phyloP scores from a whole-genome alignment of 2,329 filamentous ascomycete genomes.

The Fusarium floridanum region DNA sequence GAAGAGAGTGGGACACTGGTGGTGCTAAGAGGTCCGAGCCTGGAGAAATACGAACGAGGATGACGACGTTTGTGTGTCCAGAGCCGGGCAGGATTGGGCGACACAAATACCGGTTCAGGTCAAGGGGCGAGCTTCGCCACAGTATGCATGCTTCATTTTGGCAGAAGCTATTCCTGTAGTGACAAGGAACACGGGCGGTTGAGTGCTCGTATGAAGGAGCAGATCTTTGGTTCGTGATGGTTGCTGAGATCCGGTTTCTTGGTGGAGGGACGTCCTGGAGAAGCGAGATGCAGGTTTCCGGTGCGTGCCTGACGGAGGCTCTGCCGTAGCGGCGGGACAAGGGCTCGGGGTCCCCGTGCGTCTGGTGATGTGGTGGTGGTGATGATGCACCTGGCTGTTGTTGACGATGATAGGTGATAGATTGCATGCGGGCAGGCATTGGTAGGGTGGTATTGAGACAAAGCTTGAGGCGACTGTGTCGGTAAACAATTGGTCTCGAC shows the following conservation, averaged over 20 bases:
- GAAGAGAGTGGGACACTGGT: conserved; percentile 18
- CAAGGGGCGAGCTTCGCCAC: not conserved
- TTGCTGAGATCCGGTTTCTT: not conserved
- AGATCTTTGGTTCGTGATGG: conserved; percentile 35
- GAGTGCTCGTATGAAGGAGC: conserved; percentile 32
- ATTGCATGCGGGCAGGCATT: not conserved
- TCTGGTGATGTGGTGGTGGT: conserved; percentile 26
- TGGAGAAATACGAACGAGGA: conserved; percentile 43
- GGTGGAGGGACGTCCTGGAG: conserved; percentile 15
- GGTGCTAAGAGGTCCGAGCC: conserved; percentile 5
- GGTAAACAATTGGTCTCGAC: not conserved
- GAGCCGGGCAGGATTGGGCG: not conserved
- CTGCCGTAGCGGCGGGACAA: conserved; percentile 24
- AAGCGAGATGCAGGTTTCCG: conserved; percentile 26
- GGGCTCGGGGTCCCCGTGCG: conserved; percentile 41
- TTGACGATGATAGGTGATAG: conserved; percentile 23
- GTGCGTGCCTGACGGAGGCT: conserved; percentile 14
- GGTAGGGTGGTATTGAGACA: conserved; percentile 9
- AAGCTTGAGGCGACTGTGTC: conserved; percentile 10
- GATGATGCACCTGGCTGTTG: conserved; percentile 15
- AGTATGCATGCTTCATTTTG: not conserved
- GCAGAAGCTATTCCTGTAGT: not conserved
- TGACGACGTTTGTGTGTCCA: conserved; percentile 23
- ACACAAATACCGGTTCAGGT: not conserved
- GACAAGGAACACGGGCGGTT: not conserved